Conservation (phyloP, 2,329 filamentous ascomycete species). For the Cercospora nicotianae region DNA sequence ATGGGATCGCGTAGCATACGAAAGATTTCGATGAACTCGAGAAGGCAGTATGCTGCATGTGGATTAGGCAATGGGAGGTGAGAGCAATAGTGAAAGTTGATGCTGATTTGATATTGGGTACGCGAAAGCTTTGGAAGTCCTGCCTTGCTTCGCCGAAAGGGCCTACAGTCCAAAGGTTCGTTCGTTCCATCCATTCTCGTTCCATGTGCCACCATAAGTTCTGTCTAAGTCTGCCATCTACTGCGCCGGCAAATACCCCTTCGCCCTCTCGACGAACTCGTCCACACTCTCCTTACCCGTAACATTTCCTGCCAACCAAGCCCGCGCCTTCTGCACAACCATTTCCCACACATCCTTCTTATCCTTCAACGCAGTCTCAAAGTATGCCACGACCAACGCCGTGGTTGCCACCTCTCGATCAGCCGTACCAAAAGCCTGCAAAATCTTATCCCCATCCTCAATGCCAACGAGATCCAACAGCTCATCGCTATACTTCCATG, state of each 20-base stretch:
- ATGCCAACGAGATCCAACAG: slow-evolving; percentile 25
- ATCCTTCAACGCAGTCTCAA: slow-evolving; percentile 49
- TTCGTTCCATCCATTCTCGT: too few species aligned
- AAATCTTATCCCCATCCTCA: background rate
- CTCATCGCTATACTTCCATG: slow-evolving; percentile 47
- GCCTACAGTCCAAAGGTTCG: too few species aligned
- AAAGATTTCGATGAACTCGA: too few species aligned
- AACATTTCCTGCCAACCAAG: slow-evolving; percentile 22
- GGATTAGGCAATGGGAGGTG: too few species aligned
- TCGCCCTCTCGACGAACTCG: background rate
- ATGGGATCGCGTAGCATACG: too few species aligned
- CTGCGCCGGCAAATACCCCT: background rate
- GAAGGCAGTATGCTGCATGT: too few species aligned
- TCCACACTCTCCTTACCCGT: slow-evolving; percentile 5
- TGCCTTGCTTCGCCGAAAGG: too few species aligned
- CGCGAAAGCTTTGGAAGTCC: too few species aligned
- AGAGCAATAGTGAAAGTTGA: too few species aligned
- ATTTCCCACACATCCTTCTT: slow-evolving; percentile 63
- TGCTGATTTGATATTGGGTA: too few species aligned
- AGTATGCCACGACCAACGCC: slow-evolving; percentile 49
- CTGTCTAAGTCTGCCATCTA: too few species aligned
- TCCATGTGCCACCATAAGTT: too few species aligned
- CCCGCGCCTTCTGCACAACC: slow-evolving; percentile 60
- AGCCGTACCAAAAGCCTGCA: slow-evolving; percentile 8
- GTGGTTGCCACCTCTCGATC: slow-evolving; percentile 38